Evolutionary conservation across 148 eudicot species (phyloP).

Genomic region (Cornus suecica): DNA sequence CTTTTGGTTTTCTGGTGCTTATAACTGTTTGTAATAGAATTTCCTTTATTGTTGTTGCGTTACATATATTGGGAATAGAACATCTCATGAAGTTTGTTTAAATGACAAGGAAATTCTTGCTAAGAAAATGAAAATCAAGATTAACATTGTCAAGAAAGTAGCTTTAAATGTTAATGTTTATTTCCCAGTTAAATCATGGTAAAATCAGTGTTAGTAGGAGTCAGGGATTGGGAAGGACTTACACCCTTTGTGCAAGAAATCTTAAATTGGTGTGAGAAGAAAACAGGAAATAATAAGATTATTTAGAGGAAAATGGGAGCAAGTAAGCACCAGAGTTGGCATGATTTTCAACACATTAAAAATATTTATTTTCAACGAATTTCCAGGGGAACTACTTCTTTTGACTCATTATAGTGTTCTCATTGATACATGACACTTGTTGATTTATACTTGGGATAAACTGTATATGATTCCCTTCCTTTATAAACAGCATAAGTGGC

Average conservation of each 20-base stretch:
- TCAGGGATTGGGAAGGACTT: not conserved
- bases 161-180: not conserved
- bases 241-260: not conserved
- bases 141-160: not conserved
- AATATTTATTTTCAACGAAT: not conserved
- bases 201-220: not conserved
- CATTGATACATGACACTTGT: not conserved
- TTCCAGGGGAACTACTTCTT: not conserved
- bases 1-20: not conserved
- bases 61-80: not conserved
- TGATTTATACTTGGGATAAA: not conserved
- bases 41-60: not conserved
- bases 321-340: not conserved
- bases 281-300: not conserved
- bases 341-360: not conserved
- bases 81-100: not conserved
- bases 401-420: not conserved
- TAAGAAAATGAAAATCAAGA: not conserved
- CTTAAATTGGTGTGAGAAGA: not conserved
- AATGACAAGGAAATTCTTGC: not conserved
- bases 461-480: not conserved
- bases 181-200: not conserved
- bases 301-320: not conserved
- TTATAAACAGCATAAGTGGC: not conserved
- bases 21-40: not conserved